Evolutionary conservation across 2,329 filamentous ascomycete species (phyloP).

Genomic region (Calonectria honghensis): DNA sequence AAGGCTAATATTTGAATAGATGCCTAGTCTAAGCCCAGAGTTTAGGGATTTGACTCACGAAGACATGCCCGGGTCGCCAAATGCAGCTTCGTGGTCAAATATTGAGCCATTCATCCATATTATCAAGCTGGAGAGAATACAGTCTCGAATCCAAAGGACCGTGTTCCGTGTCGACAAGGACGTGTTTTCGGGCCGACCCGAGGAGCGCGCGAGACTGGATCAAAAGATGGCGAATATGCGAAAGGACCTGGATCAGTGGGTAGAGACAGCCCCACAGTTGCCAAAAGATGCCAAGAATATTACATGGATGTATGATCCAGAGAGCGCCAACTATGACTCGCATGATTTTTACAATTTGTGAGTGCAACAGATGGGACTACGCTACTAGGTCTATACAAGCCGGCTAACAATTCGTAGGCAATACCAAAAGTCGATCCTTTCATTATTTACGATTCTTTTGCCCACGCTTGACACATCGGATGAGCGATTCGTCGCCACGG

Average conservation of each 20-base stretch:
- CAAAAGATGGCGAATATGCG: slow-evolving; percentile 18
- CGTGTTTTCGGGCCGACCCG: slow-evolving; percentile 4
- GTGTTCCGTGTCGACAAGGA: slow-evolving; percentile 20
- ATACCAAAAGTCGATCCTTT: slow-evolving; percentile 12
- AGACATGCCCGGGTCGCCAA: neutral
- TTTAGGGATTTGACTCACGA: slow-evolving; percentile 12
- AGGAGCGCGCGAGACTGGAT: slow-evolving; percentile 1
- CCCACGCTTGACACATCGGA: neutral
- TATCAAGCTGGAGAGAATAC: slow-evolving; percentile 11
- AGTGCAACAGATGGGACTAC: neutral
- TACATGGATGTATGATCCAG: slow-evolving; percentile 56
- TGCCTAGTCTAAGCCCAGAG: slow-evolving; percentile 1
- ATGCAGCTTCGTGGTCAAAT: slow-evolving; percentile 8
- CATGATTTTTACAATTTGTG: slow-evolving; percentile 52
- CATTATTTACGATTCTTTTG: slow-evolving; percentile 2
- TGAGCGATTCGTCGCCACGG: slow-evolving; percentile 6
- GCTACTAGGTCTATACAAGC: accelerated
- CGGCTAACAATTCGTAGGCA: neutral
- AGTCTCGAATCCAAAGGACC: slow-evolving; percentile 19
- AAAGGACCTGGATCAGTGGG: slow-evolving; percentile 6
- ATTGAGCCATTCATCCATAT: slow-evolving; percentile 15
- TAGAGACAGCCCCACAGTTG: slow-evolving; percentile 19
- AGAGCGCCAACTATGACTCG: slow-evolving; percentile 52
- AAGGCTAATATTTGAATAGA: neutral
- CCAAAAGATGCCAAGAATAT: slow-evolving; percentile 48